Evolutionary conservation across 495 filamentous ascomycete species (phyloP).

Genomic region (Ascobolus immersus): DNA sequence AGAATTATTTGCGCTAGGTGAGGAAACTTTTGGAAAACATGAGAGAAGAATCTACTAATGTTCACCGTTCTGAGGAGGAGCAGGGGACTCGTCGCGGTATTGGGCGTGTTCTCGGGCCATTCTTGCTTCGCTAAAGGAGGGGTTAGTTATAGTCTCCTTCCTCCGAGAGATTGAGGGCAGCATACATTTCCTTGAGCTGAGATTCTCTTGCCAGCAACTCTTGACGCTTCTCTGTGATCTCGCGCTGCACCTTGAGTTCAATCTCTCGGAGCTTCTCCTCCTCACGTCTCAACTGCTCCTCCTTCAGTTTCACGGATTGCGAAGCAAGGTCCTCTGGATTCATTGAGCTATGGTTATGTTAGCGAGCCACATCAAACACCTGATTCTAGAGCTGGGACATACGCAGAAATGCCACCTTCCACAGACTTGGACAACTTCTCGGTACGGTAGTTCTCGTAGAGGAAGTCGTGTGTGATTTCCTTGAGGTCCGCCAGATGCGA

Average conservation of each 20-base stretch:
- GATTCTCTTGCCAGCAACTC: slow-evolving; percentile 93
- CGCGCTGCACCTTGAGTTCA: slow-evolving; percentile 94
- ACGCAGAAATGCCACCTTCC: slow-evolving; percentile 68
- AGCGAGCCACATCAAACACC: slow-evolving; percentile 3
- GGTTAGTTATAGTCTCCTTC: slow-evolving; percentile 2
- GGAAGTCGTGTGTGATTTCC: slow-evolving; percentile 98
- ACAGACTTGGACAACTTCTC: slow-evolving; percentile 99
- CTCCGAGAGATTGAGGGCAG: neutral
- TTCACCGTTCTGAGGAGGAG: slow-evolving; percentile 9
- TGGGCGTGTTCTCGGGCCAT: slow-evolving; percentile 44
- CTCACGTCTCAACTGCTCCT: slow-evolving; percentile 93
- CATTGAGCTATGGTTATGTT: slow-evolving; percentile 53
- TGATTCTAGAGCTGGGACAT: slow-evolving; percentile 21
- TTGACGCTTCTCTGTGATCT: slow-evolving; percentile 99
- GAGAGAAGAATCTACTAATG: slow-evolving; percentile 14
- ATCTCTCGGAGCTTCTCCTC: slow-evolving; percentile 99
- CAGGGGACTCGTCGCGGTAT: too few species aligned
- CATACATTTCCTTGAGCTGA: slow-evolving; percentile 71
- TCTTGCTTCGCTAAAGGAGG: slow-evolving; percentile 28
- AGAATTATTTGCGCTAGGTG: too few species aligned
- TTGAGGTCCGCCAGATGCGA: slow-evolving; percentile 93
- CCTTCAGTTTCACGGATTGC: slow-evolving; percentile 93
- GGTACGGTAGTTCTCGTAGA: slow-evolving; percentile 99
- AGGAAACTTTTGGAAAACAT: too few species aligned
- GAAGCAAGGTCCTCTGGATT: slow-evolving; percentile 92